phyloP scores from a whole-genome alignment of 2,329 filamentous ascomycete species.

The Cladobotryum mycophilum region DNA sequence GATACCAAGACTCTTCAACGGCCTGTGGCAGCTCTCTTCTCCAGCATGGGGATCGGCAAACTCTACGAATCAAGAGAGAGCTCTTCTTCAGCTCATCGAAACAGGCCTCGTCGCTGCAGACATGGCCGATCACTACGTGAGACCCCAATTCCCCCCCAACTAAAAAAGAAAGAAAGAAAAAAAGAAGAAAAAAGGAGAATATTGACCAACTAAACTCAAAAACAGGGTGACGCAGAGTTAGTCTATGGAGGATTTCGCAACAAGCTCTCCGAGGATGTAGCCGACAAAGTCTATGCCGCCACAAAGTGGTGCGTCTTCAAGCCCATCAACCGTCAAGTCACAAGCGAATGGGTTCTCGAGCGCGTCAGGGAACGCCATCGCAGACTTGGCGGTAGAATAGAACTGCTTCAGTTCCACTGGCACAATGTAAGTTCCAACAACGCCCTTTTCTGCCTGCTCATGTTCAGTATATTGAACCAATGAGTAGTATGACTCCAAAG shows the following conservation, averaged over 20 bases:
- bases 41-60: slow-evolving; percentile 23
- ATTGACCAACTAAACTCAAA: not conserved
- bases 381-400: slow-evolving; percentile 14
- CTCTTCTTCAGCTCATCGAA: slow-evolving; percentile 14
- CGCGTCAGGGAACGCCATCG: slow-evolving; percentile 16
- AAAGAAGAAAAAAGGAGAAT: no score
- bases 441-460: slow-evolving; percentile 13
- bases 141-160: not conserved
- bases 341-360: slow-evolving; percentile 13
- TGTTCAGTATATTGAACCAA: slow-evolving; percentile 23
- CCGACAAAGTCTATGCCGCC: slow-evolving; percentile 16
- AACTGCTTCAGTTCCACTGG: slow-evolving; percentile 21
- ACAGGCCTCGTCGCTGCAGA: slow-evolving; percentile 31
- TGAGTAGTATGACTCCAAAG: slow-evolving; percentile 13
- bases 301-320: slow-evolving; percentile 27
- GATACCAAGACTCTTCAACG: slow-evolving; percentile 24
- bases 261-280: slow-evolving; percentile 1
- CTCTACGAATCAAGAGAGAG: slow-evolving; percentile 13
- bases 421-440: slow-evolving; percentile 14
- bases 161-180: no score
- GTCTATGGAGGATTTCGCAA: slow-evolving; percentile 31
- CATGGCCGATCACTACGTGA: slow-evolving; percentile 48
- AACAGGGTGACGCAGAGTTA: slow-evolving; percentile 38
- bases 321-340: slow-evolving; percentile 15
- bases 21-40: slow-evolving; percentile 27